Base-by-base conservation (phyloP, 306 rosid species). In the Quercus alba region DNA sequence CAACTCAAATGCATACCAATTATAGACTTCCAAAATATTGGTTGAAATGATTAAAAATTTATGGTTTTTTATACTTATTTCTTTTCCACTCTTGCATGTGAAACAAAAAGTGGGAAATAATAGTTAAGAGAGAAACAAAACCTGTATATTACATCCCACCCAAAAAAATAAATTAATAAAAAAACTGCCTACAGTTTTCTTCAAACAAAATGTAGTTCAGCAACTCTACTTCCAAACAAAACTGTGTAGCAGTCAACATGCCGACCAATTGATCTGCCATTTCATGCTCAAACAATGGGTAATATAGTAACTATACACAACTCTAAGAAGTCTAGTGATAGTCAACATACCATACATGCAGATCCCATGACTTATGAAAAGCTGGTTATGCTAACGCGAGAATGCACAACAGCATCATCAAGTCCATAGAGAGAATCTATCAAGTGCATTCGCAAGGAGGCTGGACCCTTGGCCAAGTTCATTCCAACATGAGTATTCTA, bases 381-480 rank as follows among this genome's bases (percentile, higher is more conserved):
- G 78, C 63, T 74, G 58, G 90, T 70, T 87, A 95, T 84, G 72
- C 83, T 95, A 35, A 89, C 93, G 69, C 77, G 92, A 74, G 96
- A 91, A 67, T 77, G 74, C 66, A 93, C 85, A 30, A 90, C 70
- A 23, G 84, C 89, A 82, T 95, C 99, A 76, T 91, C 89, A 7
- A 93, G 92, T 73, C 91, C 90, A n/a, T 91, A 72, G 10, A 95
- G 96, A 3, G 89, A 93, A 88, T 95, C 96, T 11, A 95, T 87
- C 90, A 95, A 81, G 83, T 95, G 97, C 85, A 86, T 86, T 64
- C 99, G 81, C 86, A 95, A 74, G 0, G 96, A 87, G 11, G 94
- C 98, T n/a, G 98, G 96, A 69, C 98, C 99, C 52, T 87, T 87
- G 15, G 96, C 98, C 83, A 62, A 44, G 67, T 81, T 89, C 97